Evolutionary conservation across 169 alveolate species (phyloP), one percentile per base, ranked within the genome.

Genomic region (Plasmodium vinckei): DNA sequence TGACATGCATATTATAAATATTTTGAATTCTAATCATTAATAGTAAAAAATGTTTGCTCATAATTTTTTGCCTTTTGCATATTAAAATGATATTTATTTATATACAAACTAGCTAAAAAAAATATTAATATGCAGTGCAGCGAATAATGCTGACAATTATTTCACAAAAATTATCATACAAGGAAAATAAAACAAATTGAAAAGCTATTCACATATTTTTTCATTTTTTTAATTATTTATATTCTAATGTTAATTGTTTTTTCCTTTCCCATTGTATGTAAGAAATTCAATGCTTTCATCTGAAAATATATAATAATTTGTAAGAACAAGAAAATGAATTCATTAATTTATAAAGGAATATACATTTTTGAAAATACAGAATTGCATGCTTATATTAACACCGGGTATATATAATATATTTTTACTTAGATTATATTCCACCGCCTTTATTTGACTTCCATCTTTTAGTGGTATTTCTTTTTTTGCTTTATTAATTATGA

Each of bases 391-490:
- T 27, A 73, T 44, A 33, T 9, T 19, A 33, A 44, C 72, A 42
- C 54, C 12, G 84, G 25, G 39, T 9, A 53, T 46, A n/a, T 25
- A 39, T 73, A 15, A 42, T 33, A 42, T 73, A 33, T 21, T 19
- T 49, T 49, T 47, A 19, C 88, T 75, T 13, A 77, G 63, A 65
- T 77, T 77, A 54, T 77, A 49, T 69, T 77, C 65, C 77, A 77
- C 65, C 12, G 69, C 17, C 39, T 77, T 75, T 75, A 77, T 54
- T 1, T 61, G 49, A 64, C 64, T 77, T 27, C 65, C 88, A 77
- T 77, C 88, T 59, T 77, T 77, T 46, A 77, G 59, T 25, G 77
- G 65, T 63, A 77, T 77, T 65, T 77, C 88, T 57, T 77, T 77
- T 51, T 77, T 77, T 23, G 88, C 88, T 25, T 77, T 77, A 59